A percentile compares a stretch with the other conserved stretches of the same genome.
Conservation (phyloP, 441 rosid species). For the Adansonia madagascariensis region DNA sequence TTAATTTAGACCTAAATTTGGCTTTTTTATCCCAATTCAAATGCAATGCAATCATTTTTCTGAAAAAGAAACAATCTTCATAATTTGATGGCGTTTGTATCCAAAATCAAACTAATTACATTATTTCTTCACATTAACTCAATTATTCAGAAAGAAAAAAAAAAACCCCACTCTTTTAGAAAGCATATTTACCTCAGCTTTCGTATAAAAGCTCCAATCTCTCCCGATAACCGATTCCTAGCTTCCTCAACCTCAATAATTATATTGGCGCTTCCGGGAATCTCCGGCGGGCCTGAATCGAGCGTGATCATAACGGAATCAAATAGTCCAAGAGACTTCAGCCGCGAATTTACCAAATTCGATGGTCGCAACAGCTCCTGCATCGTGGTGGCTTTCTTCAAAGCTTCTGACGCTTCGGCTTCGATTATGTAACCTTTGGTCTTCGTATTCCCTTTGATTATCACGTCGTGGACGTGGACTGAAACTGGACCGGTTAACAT, state of each 20-base stretch:
- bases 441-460: conserved; percentile 75
- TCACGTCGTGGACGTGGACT: conserved; percentile 83
- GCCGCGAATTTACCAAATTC: conserved; percentile 56
- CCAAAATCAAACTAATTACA: too few species aligned
- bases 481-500: conserved; percentile 57
- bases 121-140: too few species aligned
- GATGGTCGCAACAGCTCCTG: conserved; percentile 81
- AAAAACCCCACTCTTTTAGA: background rate
- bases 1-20: too few species aligned
- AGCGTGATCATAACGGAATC: conserved; percentile 84
- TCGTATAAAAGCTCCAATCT: conserved; percentile 75
- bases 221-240: conserved; percentile 59
- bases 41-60: too few species aligned
- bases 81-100: too few species aligned
- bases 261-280: conserved; percentile 84
- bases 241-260: conserved; percentile 74
- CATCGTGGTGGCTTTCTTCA: conserved; percentile 63
- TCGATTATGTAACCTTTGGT: conserved; percentile 81
- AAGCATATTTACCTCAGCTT: conserved; percentile 62
- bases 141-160: background rate
- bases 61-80: too few species aligned
- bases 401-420: conserved; percentile 52
- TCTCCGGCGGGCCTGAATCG: conserved; percentile 89
- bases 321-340: conserved; percentile 72
- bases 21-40: too few species aligned